Evolutionary conservation across 2,329 filamentous ascomycete genomes (phyloP), one percentile per base, ranked within the genome.

Genomic region (Orbilia brochopaga): DNA sequence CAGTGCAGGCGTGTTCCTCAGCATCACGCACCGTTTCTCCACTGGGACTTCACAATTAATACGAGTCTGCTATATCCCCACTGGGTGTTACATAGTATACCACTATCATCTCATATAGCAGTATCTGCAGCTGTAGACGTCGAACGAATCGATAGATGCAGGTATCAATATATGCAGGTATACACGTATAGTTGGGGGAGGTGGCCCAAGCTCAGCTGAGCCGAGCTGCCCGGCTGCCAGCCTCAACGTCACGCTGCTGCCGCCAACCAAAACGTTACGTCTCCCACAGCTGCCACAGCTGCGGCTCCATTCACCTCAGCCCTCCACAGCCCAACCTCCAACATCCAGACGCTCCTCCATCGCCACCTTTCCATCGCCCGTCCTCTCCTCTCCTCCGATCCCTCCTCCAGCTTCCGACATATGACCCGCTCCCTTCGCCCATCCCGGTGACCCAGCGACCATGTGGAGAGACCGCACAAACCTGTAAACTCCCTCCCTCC

Each of bases 391-490:
- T n/a, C 10, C n/a, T 19, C 7, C 42, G 21, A 27, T 21, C n/a
- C 24, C n/a, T n/a, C 40, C 59, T 44, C 32, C 50, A 1, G 24
- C 59, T 11, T n/a, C 48, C 21, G 10, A 46, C 46, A 42, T 42
- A 42, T 42, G 37, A 62, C 56, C 56, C 46, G 61, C 55, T 53
- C 30, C 66, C 56, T 24, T 13, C 13, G 5, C 73, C 56, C 35
- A 42, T 58, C 59, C 73, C 56, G 62, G 72, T 52, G 32, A 44
- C 8, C 81, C 82, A 83, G 85, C 84, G 87, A 88, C 85, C 83
- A 96, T 96, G 91, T 99, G 92, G 92, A 91, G 94, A 84, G 94
- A 99, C 85, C 90, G 94, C 82, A 99, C 94, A 77, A 99, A 97
- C 80, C 90, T 99, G 92, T 97, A 87, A n/a, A 77, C 86, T 79